Percentiles rank a stretch among this genome's conserved stretches.
Evolutionary conservation across 108 stramenopile species (phyloP).

Genomic region (Discostella stelligeroides): DNA sequence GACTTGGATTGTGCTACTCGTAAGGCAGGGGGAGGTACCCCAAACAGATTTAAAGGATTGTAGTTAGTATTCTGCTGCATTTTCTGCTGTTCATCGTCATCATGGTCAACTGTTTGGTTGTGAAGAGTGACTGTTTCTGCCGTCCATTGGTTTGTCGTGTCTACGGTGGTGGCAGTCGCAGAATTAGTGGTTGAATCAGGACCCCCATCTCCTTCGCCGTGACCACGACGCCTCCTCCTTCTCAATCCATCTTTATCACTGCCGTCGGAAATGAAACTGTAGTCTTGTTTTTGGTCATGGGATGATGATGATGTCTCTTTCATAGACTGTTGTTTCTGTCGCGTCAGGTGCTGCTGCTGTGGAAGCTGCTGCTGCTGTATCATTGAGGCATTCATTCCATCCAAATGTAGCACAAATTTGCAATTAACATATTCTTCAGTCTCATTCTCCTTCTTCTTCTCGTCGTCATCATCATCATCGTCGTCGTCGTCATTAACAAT

Average conservation of each 20-base stretch:
- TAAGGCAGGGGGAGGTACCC: constrained; percentile 51
- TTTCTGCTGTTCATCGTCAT: constrained; percentile 15
- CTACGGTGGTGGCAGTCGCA: neutral
- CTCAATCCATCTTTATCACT: constrained; percentile 4
- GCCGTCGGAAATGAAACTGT: neutral
- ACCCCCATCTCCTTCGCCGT: neutral
- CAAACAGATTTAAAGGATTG: constrained; percentile 48
- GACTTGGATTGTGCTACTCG: constrained; percentile 42
- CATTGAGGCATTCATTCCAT: constrained; percentile 32
- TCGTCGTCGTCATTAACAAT: constrained; percentile 3
- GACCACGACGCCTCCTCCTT: constrained; percentile 20
- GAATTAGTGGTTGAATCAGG: too few relatives aligned
- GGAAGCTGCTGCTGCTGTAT: neutral
- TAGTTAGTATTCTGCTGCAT: constrained; percentile 16
- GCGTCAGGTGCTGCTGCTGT: neutral
- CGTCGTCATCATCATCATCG: neutral
- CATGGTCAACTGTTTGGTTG: neutral
- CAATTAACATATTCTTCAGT: neutral
- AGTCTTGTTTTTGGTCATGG: too few relatives aligned
- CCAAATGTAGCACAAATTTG: constrained; percentile 37
- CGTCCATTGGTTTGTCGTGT: constrained; percentile 21
- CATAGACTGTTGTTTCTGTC: too few relatives aligned
- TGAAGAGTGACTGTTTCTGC: too few relatives aligned
- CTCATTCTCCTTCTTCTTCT: neutral
- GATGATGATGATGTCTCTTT: too few relatives aligned